Conservation (phyloP, 345 rosid genomes). For the Citrus sinensis region DNA sequence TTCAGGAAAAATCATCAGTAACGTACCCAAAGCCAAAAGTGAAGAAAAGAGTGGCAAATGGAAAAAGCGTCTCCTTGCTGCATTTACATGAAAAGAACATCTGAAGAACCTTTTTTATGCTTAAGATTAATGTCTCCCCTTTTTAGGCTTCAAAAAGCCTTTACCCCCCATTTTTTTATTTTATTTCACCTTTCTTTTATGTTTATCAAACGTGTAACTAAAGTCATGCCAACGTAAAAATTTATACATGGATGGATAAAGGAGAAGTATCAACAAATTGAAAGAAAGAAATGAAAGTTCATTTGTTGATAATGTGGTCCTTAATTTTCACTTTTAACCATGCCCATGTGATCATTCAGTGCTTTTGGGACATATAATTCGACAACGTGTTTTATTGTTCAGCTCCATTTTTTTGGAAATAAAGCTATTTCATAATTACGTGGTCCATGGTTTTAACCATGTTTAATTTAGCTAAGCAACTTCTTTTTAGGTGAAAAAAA, state of each 20-base stretch:
- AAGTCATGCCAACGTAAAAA: background rate
- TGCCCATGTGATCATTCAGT: constrained; percentile 22
- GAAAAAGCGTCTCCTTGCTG: background rate
- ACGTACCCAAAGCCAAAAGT: constrained; percentile 23
- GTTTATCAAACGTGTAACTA: constrained; percentile 12
- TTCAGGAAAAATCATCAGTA: constrained; percentile 23
- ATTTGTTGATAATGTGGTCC: constrained; percentile 16
- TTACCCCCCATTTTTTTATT: too few relatives aligned
- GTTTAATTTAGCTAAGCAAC: background rate
- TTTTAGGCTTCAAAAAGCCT: constrained; percentile 15
- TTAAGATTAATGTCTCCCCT: constrained; percentile 14
- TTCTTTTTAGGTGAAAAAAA: background rate
- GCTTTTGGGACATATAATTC: background rate
- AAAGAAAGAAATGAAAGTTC: background rate
- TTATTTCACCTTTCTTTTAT: background rate
- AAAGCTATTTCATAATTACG: constrained; percentile 16
- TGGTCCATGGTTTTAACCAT: constrained; percentile 17
- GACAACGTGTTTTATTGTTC: background rate
- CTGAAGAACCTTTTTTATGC: constrained; percentile 8
- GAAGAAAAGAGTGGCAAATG: background rate
- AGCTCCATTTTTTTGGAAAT: background rate
- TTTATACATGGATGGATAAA: background rate
- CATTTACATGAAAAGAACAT: too few relatives aligned
- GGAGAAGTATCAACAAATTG: background rate
- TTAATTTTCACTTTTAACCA: background rate